phyloP scores from a whole-genome alignment of 2,329 filamentous ascomycete species.

The Mariannaea elegans region DNA sequence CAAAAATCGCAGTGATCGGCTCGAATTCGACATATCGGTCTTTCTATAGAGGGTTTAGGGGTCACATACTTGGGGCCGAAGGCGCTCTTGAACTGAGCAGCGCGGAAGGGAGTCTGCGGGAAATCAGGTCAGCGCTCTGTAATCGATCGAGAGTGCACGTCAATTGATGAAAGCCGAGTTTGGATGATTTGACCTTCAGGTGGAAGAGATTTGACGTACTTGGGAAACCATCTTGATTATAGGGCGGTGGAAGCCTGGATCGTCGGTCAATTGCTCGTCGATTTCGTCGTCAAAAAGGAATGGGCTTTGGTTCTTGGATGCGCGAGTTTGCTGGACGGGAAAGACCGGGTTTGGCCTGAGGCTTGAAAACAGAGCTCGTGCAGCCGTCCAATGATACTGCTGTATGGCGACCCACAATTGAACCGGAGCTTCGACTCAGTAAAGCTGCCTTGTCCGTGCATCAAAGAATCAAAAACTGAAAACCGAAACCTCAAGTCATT shows the following conservation, averaged over 20 bases:
- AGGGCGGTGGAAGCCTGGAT: conserved; percentile 42
- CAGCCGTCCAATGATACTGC: conserved; percentile 21
- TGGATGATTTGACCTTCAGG: not conserved
- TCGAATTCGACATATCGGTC: conserved; percentile 12
- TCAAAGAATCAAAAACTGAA: conserved; percentile 3
- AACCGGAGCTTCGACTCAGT: conserved; percentile 29
- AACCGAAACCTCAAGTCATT: not conserved
- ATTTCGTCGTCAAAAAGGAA: conserved; percentile 41
- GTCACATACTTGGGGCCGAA: conserved; percentile 71
- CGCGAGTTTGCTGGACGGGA: conserved; percentile 48
- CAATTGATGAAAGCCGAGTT: conserved; percentile 15
- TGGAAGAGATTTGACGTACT: conserved; percentile 42
- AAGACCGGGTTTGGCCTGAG: conserved; percentile 48
- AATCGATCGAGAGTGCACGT: not conserved
- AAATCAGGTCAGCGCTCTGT: conserved; percentile 44
- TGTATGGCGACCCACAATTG: conserved; percentile 21
- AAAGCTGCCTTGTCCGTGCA: conserved; percentile 25
- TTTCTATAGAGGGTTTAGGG: not conserved
- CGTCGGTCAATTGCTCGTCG: conserved; percentile 49
- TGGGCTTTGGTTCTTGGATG: conserved; percentile 34
- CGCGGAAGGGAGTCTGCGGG: conserved; percentile 56
- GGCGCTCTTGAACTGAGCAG: conserved; percentile 65
- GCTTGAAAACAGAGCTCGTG: conserved; percentile 30
- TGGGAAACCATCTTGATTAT: conserved; percentile 52
- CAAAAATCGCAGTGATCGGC: not conserved